A percentile compares a stretch with the other conserved stretches of the same genome.
These are phyloP conservation scores for Circinella umbellata DNA, from an alignment of 371 early-diverging fungal species.

Conservation along the genomic window DNA sequence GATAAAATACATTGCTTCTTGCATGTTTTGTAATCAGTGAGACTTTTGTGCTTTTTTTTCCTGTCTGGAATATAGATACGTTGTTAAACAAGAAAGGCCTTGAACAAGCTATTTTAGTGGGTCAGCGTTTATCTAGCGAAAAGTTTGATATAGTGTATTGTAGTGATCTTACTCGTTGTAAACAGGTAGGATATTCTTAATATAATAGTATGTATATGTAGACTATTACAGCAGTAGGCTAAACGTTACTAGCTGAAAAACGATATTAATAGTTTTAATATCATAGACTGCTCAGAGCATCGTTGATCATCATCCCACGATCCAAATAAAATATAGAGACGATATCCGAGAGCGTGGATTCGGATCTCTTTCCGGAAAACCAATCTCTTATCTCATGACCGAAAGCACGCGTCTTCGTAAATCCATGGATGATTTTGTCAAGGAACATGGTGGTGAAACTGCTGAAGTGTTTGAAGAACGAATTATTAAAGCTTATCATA, in stretches of 20 bases:
- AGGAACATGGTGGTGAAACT: constrained; percentile 33
- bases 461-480: constrained; percentile 23
- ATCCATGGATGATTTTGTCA: constrained; percentile 20
- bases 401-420: constrained; percentile 16
- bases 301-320: constrained; percentile 19
- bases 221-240: too few species aligned
- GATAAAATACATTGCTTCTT: not conserved
- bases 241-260: too few species aligned
- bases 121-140: constrained; percentile 29
- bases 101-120: constrained; percentile 39
- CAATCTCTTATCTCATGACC: constrained; percentile 14
- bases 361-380: constrained; percentile 32
- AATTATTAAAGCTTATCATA: constrained; percentile 26
- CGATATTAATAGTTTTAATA: not conserved
- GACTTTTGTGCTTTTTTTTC: too few species aligned
- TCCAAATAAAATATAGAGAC: constrained; percentile 21
- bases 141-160: constrained; percentile 37
- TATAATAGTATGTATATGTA: too few species aligned
- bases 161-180: constrained; percentile 44
- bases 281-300: constrained; percentile 38
- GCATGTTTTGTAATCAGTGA: too few species aligned
- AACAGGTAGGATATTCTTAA: constrained; percentile 29
- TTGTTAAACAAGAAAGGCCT: constrained; percentile 33
- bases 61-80: constrained; percentile 31
- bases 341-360: constrained; percentile 41